Conservation (phyloP, 352 stramenopile genomes). For the Phytophthora pinifolia region DNA sequence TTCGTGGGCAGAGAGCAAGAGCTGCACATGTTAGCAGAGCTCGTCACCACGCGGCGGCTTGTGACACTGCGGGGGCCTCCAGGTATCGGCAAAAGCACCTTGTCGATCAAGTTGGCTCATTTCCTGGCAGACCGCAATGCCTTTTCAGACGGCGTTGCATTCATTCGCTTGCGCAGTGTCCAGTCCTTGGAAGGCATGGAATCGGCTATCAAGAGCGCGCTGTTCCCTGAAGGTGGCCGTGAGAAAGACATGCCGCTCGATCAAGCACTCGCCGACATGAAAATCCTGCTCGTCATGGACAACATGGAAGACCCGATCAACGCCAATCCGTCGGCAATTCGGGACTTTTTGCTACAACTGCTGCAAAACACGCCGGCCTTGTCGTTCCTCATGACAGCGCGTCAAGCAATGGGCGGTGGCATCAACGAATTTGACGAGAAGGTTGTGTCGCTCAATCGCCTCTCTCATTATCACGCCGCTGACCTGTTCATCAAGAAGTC, state of each 20-base stretch:
- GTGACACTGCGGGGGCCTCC: conserved; percentile 74
- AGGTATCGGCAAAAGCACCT: conserved; percentile 77
- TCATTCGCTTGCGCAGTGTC: conserved; percentile 66
- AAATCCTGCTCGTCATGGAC: conserved; percentile 73
- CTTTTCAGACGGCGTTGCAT: conserved; percentile 75
- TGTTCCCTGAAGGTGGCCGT: conserved; percentile 62
- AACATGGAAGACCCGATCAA: conserved; percentile 86
- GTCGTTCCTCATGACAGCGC: conserved; percentile 72
- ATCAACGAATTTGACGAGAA: conserved; percentile 80
- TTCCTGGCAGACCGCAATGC: conserved; percentile 72
- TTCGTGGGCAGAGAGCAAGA: conserved; percentile 80
- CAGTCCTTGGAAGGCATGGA: conserved; percentile 75
- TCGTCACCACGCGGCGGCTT: conserved; percentile 60
- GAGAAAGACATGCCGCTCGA: conserved; percentile 69
- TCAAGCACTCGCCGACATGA: conserved; percentile 53
- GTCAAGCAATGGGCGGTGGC: conserved; percentile 68
- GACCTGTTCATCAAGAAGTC: conserved; percentile 83
- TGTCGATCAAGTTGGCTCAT: conserved; percentile 71
- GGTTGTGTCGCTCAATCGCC: conserved; percentile 72
- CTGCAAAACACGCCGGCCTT: conserved; percentile 62
- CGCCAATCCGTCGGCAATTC: conserved; percentile 51
- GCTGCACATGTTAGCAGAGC: conserved; percentile 61
- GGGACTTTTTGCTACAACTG: conserved; percentile 64
- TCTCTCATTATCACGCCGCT: conserved; percentile 69
- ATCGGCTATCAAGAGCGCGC: conserved; percentile 63